Evolutionary conservation across 78 protist genomes (phyloP).

Genomic region (Chrysochromulina tobinii): DNA sequence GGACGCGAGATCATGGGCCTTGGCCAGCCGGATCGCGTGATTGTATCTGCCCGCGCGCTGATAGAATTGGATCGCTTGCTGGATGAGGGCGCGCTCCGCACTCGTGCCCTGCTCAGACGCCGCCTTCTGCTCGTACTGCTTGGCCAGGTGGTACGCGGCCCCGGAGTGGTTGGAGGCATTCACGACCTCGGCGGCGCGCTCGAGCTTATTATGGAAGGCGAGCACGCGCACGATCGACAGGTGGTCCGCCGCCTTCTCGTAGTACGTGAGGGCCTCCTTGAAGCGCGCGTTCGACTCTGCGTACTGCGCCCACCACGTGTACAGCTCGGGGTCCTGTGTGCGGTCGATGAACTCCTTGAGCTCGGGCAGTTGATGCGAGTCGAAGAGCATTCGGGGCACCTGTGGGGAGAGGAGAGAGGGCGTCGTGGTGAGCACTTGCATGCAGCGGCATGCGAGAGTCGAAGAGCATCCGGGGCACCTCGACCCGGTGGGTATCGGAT

Average conservation of each 20-base stretch:
- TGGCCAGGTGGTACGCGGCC: conserved; percentile 71
- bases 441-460: no score
- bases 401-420: no score
- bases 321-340: conserved; percentile 9
- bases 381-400: conserved; percentile 72
- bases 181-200: conserved; percentile 10
- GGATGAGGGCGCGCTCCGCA: not conserved
- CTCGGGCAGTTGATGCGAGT: not conserved
- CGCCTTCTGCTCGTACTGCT: conserved; percentile 32
- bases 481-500: conserved; percentile 32
- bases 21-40: conserved; percentile 73
- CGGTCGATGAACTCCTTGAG: conserved; percentile 36
- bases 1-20: conserved; percentile 39
- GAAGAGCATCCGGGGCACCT: not conserved
- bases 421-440: no score
- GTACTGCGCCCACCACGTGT: conserved; percentile 71
- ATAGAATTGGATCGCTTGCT: conserved; percentile 58
- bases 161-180: not conserved
- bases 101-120: not conserved
- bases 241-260: conserved; percentile 62
- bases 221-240: conserved; percentile 52
- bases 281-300: conserved; percentile 36
- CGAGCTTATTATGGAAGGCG: conserved; percentile 26
- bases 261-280: conserved; percentile 53
- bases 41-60: conserved; percentile 44